Base-by-base conservation (phyloP, 257 asterid genomes). In the Przewalskia tangutica region DNA sequence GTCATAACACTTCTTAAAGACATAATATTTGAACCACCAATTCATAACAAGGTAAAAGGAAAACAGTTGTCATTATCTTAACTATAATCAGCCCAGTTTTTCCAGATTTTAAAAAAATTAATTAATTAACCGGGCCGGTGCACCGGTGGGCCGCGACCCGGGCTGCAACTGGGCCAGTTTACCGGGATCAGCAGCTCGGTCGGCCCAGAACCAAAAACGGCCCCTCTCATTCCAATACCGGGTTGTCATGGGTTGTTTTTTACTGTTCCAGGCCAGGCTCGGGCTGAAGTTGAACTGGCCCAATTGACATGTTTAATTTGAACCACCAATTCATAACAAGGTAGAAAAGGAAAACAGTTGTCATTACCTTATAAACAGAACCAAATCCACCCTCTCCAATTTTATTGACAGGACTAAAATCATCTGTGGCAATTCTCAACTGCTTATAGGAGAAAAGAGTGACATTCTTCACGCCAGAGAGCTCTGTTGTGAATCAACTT, bases 361-460 rank as follows among this genome's bases (percentile, higher is more conserved):
- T 62, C 56, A 36, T 82, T 85, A 96, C 99, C 98, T 89, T 93
- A 83, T 86, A 96, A 70, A 96, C 99, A 18, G 91, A 87, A 82
- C 99, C 99, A 86, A 96, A 96, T 80, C 98, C 99, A 53, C 99
- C 99, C 89, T 89, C 97, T 81, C 99, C 99, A 23, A 96, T 89
- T 88, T 96, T 96, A 84, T 91, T 94, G 32, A 83, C 70, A 62
- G 84, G 89, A 88, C 92, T 90, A 82, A 89, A 96, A 84, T 89
- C 97, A 81, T 92, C 62, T 7, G 99, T 94, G 66, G 98, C 98
- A 0, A 83, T 70, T 83, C 85, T 85, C 86, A 96, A 90, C 80
- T 89, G 97, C 90, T 85, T 94, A 90, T 94, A 90, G 4, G 95
- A 87, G 92, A 90, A 96, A 73, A 89, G 81, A 51, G 40, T 85